Conservation (phyloP, 345 rosid genomes). For the Cardamine chenopodiifolia region DNA sequence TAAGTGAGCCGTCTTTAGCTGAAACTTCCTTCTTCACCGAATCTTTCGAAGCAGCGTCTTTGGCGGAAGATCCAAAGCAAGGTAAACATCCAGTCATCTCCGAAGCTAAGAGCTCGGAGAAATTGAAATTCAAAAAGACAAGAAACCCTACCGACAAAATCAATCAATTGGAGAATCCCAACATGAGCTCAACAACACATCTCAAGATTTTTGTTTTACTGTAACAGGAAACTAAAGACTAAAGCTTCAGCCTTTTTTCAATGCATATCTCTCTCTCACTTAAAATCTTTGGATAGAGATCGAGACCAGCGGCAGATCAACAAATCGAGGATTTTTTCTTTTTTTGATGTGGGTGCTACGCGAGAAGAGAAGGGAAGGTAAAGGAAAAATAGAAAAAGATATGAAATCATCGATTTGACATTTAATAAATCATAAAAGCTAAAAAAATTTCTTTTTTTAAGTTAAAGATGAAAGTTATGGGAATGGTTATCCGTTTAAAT, state of each 20-base stretch:
- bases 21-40: slow-evolving; percentile 67
- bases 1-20: slow-evolving; percentile 69
- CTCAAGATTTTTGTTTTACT: slow-evolving; percentile 19
- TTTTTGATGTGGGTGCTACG: slow-evolving; percentile 42
- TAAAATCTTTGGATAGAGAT: slow-evolving; percentile 64
- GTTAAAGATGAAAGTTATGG: slow-evolving; percentile 19
- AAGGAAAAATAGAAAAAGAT: slow-evolving; percentile 33
- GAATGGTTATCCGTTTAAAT: slow-evolving; percentile 33
- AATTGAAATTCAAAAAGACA: slow-evolving; percentile 51
- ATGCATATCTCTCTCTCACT: slow-evolving; percentile 39
- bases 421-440: slow-evolving; percentile 23
- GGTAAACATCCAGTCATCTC: slow-evolving; percentile 97
- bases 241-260: slow-evolving; percentile 38
- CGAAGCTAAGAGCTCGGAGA: slow-evolving; percentile 37
- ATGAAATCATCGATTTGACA: slow-evolving; percentile 29
- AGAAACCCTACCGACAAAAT: slow-evolving; percentile 49
- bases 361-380: slow-evolving; percentile 54
- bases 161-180: slow-evolving; percentile 45
- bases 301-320: slow-evolving; percentile 78
- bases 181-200: slow-evolving; percentile 43
- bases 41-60: slow-evolving; percentile 68
- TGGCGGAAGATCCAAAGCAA: slow-evolving; percentile 92
- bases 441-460: neutral
- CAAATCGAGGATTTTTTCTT: slow-evolving; percentile 57
- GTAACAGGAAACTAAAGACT: slow-evolving; percentile 27